These are phyloP conservation scores for Monosporascus cannonballus DNA, from an alignment of 2,329 filamentous ascomycete genomes.

Conservation along the genomic window DNA sequence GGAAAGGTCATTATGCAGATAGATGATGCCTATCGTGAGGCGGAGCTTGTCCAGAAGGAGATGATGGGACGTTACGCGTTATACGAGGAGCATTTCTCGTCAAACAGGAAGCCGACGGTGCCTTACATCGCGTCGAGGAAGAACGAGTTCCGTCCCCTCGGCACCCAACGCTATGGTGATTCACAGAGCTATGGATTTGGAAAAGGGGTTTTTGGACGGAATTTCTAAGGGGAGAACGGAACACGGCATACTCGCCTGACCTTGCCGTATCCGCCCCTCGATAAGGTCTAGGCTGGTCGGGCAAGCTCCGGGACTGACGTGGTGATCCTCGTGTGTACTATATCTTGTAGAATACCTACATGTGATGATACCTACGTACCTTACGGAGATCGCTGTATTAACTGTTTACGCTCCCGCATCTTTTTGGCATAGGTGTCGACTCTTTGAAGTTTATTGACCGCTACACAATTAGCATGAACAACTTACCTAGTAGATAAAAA, in stretches of 20 bases:
- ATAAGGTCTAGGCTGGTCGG: too few relatives aligned
- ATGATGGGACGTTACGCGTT: slow-evolving; percentile 26
- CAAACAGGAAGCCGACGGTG: slow-evolving; percentile 2
- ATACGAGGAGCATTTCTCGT: slow-evolving; percentile 20
- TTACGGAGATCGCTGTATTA: too few relatives aligned
- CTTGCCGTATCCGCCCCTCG: too few relatives aligned
- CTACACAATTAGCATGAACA: too few relatives aligned
- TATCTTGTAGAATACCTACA: background rate
- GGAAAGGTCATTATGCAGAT: slow-evolving; percentile 43
- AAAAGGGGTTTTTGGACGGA: background rate
- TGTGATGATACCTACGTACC: background rate
- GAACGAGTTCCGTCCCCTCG: background rate
- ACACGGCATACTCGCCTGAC: background rate
- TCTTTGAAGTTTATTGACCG: too few relatives aligned
- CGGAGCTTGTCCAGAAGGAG: slow-evolving; percentile 42
- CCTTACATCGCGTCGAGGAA: slow-evolving; percentile 1
- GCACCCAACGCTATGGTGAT: slow-evolving; percentile 25
- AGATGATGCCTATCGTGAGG: slow-evolving; percentile 31
- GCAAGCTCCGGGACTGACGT: too few relatives aligned
- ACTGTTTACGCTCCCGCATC: too few relatives aligned
- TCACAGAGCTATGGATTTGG: slow-evolving; percentile 33
- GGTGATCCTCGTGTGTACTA: background rate
- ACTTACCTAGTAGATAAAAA: too few relatives aligned
- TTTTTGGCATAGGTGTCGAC: too few relatives aligned
- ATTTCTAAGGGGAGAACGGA: background rate